Evolutionary conservation across 75 land plant genomes (phyloP).

Genomic region (Picea glauca): DNA sequence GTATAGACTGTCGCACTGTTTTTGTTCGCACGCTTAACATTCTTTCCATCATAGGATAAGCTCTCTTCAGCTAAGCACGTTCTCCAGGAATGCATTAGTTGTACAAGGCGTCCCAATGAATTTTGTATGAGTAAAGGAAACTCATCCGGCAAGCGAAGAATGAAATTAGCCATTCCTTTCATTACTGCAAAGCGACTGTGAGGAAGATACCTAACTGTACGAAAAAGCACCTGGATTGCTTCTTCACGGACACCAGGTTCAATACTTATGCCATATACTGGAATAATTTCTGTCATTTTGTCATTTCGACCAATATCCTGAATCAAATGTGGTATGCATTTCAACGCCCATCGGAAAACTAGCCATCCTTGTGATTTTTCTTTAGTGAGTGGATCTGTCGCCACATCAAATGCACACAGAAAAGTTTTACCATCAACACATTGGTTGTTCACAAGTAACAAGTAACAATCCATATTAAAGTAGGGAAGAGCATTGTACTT

Average conservation of each 20-base stretch:
- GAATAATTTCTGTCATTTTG: conserved; percentile 93
- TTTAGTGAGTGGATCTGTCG: conserved; percentile 77
- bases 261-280: conserved; percentile 91
- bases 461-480: background rate
- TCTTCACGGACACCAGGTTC: conserved; percentile 99
- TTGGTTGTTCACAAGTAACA: background rate
- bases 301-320: conserved; percentile 94
- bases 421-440: background rate
- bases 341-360: conserved; percentile 89
- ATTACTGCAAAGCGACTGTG: conserved; percentile 96
- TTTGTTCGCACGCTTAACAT: conserved; percentile 20
- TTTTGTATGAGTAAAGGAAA: conserved; percentile 91
- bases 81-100: conserved; percentile 93
- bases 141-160: conserved; percentile 87
- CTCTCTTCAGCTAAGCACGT: conserved; percentile 79
- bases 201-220: conserved; percentile 86
- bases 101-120: conserved; percentile 87
- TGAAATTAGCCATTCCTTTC: conserved; percentile 97
- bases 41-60: conserved; percentile 27
- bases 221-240: conserved; percentile 91
- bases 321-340: conserved; percentile 96
- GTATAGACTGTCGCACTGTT: conserved; percentile 29
- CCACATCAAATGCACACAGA: background rate
- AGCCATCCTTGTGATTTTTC: conserved; percentile 96
- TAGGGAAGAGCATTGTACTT: background rate